A percentile compares a stretch with the other conserved stretches of the same genome.
These are phyloP conservation scores for Solanum aculeatissimum DNA, from an alignment of 305 asterid genomes.

Conservation along the genomic window DNA sequence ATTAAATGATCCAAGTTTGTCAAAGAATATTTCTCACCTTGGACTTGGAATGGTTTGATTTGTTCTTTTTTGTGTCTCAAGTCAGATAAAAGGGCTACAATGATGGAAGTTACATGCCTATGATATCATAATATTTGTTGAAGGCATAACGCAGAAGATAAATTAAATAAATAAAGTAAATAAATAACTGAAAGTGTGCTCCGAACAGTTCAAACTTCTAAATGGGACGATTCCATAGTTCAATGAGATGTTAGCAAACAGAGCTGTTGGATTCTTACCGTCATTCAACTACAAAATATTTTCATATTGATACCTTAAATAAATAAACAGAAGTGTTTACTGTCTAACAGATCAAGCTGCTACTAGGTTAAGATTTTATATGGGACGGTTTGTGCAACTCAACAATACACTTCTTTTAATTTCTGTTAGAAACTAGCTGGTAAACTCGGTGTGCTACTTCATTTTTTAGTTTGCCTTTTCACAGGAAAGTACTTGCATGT, in stretches of 20 bases:
- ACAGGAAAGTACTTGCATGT: constrained; percentile 98
- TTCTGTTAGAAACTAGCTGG: background rate
- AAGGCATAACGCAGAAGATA: background rate
- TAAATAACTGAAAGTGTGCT: background rate
- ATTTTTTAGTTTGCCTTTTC: constrained; percentile 13
- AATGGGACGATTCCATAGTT: background rate
- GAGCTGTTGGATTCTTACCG: background rate
- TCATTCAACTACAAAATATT: background rate
- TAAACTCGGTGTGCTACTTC: constrained; percentile 3
- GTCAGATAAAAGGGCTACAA: background rate
- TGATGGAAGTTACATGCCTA: background rate
- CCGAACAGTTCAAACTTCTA: background rate
- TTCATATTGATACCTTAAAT: background rate
- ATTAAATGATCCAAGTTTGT: background rate
- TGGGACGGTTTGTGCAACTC: background rate
- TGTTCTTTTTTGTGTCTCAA: background rate
- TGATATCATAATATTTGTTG: background rate
- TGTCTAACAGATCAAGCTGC: background rate
- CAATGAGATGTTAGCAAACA: background rate
- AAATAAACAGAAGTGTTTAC: background rate
- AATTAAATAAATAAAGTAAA: background rate
- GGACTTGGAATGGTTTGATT: background rate
- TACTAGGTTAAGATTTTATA: background rate
- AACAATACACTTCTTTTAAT: background rate
- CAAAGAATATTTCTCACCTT: background rate